A percentile compares a stretch with the other conserved stretches of the same genome.
These are phyloP conservation scores for Coemansia sp. DNA, from an alignment of 192 early-diverging fungal genomes.

Conservation along the genomic window DNA sequence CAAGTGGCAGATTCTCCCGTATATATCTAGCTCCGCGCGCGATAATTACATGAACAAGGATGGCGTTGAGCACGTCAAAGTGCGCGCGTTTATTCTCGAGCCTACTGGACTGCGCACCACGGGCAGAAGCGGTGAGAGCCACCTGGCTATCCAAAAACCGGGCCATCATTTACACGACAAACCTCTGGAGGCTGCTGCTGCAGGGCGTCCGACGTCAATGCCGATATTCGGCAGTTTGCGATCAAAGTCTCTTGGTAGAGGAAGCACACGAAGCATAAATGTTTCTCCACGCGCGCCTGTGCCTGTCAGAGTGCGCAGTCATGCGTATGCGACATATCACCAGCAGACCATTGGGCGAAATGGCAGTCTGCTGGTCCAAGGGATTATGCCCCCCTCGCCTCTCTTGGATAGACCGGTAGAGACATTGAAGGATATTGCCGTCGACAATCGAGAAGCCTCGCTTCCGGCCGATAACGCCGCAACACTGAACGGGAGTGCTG, in stretches of 20 bases:
- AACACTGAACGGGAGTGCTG: background rate
- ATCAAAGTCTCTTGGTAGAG: slow-evolving; percentile 5
- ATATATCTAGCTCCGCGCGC: slow-evolving; percentile 40
- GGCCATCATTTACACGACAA: background rate
- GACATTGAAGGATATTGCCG: background rate
- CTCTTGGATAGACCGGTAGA: background rate
- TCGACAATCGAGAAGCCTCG: background rate
- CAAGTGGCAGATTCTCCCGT: slow-evolving; percentile 37
- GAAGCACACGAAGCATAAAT: background rate
- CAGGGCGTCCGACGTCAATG: slow-evolving; percentile 10
- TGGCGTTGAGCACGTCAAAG: slow-evolving; percentile 41
- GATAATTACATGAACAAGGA: slow-evolving; percentile 50
- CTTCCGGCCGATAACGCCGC: slow-evolving; percentile 1
- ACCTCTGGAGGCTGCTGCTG: background rate
- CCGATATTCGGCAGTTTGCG: slow-evolving; percentile 18
- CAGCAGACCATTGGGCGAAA: slow-evolving; percentile 22
- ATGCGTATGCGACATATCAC: slow-evolving; percentile 40
- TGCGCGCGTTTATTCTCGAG: slow-evolving; percentile 58
- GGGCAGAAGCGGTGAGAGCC: slow-evolving; percentile 14
- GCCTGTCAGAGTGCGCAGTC: slow-evolving; percentile 45
- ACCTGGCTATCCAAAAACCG: slow-evolving; percentile 15
- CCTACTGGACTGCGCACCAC: slow-evolving; percentile 52
- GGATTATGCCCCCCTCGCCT: slow-evolving; percentile 1
- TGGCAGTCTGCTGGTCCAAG: slow-evolving; percentile 22
- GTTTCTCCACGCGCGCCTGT: slow-evolving; percentile 23